A percentile compares a stretch with the other conserved stretches of the same genome.
Evolutionary conservation across 2,329 filamentous ascomycete genomes (phyloP).

Genomic region (Blastomyces gilchristii): DNA sequence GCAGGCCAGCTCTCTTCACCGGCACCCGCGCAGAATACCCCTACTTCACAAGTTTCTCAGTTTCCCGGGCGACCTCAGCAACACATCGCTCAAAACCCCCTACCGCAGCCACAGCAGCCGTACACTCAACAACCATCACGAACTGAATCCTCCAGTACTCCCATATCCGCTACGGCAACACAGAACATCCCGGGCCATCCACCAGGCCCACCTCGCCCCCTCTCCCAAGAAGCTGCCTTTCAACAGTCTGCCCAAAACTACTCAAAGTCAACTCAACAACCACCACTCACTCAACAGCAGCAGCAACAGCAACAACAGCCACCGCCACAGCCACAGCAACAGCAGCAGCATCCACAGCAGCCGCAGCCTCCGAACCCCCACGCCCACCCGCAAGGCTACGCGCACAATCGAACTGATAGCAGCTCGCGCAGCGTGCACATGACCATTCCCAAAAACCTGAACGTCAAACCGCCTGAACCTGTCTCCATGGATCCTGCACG

Average conservation of each 20-base stretch:
- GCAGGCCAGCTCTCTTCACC: conserved; percentile 25
- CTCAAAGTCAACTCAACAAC: conserved; percentile 22
- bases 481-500: conserved; percentile 62
- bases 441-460: conserved; percentile 72
- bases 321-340: conserved; percentile 24
- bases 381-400: conserved; percentile 33
- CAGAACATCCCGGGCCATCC: conserved; percentile 22
- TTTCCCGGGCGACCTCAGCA: conserved; percentile 9
- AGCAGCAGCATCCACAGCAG: conserved; percentile 20
- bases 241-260: conserved; percentile 36
- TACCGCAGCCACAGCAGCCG: conserved; percentile 14
- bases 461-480: conserved; percentile 59
- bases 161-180: conserved; percentile 23
- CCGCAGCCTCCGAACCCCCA: conserved; percentile 26
- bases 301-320: conserved; percentile 20
- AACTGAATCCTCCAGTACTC: conserved; percentile 25
- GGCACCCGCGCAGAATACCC: conserved; percentile 21
- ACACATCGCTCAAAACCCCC: background rate
- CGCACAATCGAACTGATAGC: conserved; percentile 33
- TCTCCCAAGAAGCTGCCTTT: conserved; percentile 39
- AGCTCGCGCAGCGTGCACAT: conserved; percentile 51
- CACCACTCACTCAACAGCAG: conserved; percentile 22
- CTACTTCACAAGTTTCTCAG: conserved; percentile 17
- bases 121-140: conserved; percentile 25
- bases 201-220: conserved; percentile 32